phyloP scores from a whole-genome alignment of 768 basidiomycete genomes.

The Crepidotus variabilis region DNA sequence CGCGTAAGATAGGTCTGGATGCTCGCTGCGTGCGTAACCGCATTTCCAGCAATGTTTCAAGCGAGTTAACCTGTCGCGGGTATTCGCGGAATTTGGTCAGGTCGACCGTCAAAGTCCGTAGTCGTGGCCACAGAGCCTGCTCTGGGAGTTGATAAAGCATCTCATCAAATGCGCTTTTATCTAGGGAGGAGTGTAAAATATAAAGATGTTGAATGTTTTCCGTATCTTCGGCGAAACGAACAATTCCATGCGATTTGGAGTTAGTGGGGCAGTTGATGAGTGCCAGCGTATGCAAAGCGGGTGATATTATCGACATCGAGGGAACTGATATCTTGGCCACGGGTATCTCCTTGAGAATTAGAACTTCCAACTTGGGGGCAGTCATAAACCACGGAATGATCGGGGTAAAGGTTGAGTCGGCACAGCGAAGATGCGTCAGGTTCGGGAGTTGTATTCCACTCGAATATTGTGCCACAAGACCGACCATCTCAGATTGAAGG shows the following conservation, averaged over 20 bases:
- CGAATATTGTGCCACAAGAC: neutral
- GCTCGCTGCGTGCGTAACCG: neutral
- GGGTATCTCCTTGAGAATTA: neutral
- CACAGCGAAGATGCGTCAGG: neutral
- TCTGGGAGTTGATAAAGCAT: neutral
- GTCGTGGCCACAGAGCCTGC: neutral
- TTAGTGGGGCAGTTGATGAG: neutral
- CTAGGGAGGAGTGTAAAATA: neutral
- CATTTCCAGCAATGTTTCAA: neutral
- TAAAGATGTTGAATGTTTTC: neutral
- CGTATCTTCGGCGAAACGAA: neutral
- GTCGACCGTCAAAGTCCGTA: neutral
- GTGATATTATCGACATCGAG: neutral
- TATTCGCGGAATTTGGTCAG: neutral
- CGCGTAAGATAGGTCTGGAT: neutral
- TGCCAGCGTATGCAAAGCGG: neutral
- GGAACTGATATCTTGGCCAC: neutral
- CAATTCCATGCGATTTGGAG: neutral
- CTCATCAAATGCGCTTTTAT: neutral
- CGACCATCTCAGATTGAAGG: neutral
- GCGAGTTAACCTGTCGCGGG: neutral
- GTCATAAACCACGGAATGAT: neutral
- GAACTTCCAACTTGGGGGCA: neutral
- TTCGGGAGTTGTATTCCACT: neutral
- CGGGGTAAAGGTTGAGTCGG: neutral